Base-by-base conservation (phyloP, 2,329 filamentous ascomycete genomes). In the Keithomyces neogunnii region DNA sequence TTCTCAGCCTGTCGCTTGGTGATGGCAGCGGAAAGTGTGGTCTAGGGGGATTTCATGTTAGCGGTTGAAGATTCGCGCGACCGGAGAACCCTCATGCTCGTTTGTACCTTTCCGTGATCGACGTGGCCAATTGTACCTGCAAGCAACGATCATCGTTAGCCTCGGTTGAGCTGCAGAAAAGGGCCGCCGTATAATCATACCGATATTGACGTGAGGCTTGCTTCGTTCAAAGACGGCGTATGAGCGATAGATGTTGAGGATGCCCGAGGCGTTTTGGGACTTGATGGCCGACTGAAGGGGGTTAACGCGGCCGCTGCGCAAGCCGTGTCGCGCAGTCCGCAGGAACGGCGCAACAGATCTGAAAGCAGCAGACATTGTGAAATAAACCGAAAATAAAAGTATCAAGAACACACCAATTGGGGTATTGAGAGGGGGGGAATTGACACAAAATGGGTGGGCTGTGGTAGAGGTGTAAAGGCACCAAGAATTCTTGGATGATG, bases 181-280 rank as follows among this genome's bases (percentile, higher is more conserved):
- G 30, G 33, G 4, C 13, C 5, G 9, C 19, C 13, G 9, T 8
- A 36, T 29, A 33, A 38, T n/a, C 77, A 60, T 78, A 88, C 93
- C 93, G 67, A 99, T 93, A 77, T 99, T 99, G 60, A 99, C 92
- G 72, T 99, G 93, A 54, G 93, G 93, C 81, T 99, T 99, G 68
- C 78, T 84, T 68, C 93, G 85, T 80, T 95, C 84, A 69, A 87
- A 99, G 52, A 78, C 77, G 55, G 82, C 82, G 62, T 85, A 86
- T 66, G 76, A 76, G 60, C 82, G 77, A 67, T 80, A 78, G 63
- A 85, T 73, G 72, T 83, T 84, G 64, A 86, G 74, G 60, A 85
- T 77, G 57, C 81, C 78, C 60, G 79, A 76, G 59, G 78, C 77
- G 66, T 80, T 82, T 70, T 84, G 80, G 60, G 74, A 72, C 65